Base-by-base conservation (phyloP, 192 early-diverging fungal species). In the Dispira simplex region DNA sequence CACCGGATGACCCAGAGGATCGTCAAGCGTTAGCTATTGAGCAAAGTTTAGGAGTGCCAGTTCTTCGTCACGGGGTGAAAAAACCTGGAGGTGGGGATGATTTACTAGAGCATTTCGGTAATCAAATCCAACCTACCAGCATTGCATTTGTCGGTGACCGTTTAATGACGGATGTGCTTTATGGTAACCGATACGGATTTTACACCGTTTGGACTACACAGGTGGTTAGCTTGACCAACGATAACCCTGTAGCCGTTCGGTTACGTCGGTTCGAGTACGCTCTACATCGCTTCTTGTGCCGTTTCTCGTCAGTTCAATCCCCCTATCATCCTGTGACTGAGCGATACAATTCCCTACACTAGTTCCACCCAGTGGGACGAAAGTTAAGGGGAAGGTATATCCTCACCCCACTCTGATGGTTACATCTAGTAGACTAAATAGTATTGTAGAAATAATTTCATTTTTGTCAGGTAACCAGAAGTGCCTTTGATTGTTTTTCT, bases 101-200 rank as follows among this genome's bases (percentile, higher is more conserved):
- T 48, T 72, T 97, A 0, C 27, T 80, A 21, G 53, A 46, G 2
- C 75, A 80, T 49, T 81, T 90, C 57, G 44, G 64, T 16, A 39
- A 43, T 59, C 59, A 58, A 0, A 60, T 67, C 11, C 44, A 64
- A 5, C 75, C 87, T 0, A 11, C 46, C 1, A 65, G 78, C 46
- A 77, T 92, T 20, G 89, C 81, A 0, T 82, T 95, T 55, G 82
- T 92, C 0, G 95, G 95, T 26, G 95, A 95, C 67, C 81, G 95
- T 6, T 70, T 91, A 25, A 68, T 90, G 13, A 98, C 92, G 0
- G 92, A 98, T 63, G 73, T 95, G 0, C 75, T 90, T 3, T 86
- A 87, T 79, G 95, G 86, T 8, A 93, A 97, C 63, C 65, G 73
- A 28, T 71, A 77, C 26, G 89, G 88, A 44, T 81, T 85, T 71